Evolutionary conservation across 2,329 filamentous ascomycete genomes (phyloP).

Genomic region (Metarhizium humberi): DNA sequence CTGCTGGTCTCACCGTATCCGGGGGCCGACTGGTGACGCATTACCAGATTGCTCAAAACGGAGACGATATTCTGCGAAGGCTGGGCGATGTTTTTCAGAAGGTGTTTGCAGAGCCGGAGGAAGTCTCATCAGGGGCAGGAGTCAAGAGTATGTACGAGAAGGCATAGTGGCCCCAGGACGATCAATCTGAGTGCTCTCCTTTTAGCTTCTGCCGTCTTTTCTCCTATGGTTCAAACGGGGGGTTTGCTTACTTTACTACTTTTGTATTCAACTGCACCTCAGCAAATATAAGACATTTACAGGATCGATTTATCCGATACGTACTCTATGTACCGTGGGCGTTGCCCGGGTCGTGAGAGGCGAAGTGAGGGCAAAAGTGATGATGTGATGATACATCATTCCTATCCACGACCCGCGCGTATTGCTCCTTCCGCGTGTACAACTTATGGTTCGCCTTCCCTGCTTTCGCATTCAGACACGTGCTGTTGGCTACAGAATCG

Average conservation of each 20-base stretch:
- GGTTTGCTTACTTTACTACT: no score
- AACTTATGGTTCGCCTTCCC: neutral
- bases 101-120: slow-evolving; percentile 16
- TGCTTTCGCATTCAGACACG: neutral
- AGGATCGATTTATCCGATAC: no score
- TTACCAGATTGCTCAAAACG: slow-evolving; percentile 53
- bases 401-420: no score
- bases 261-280: no score
- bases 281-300: no score
- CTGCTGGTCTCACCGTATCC: slow-evolving; percentile 32
- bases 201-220: no score
- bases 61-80: slow-evolving; percentile 48
- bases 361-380: no score
- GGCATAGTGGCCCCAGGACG: neutral
- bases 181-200: no score
- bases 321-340: no score
- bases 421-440: neutral
- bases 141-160: slow-evolving; percentile 2
- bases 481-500: neutral
- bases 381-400: no score
- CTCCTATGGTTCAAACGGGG: no score
- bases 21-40: slow-evolving; percentile 36
- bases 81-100: slow-evolving; percentile 45
- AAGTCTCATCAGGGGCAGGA: neutral
- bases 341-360: no score